These are phyloP conservation scores for Diversispora eburnea DNA, from an alignment of 192 early-diverging fungal genomes.

Conservation along the genomic window DNA sequence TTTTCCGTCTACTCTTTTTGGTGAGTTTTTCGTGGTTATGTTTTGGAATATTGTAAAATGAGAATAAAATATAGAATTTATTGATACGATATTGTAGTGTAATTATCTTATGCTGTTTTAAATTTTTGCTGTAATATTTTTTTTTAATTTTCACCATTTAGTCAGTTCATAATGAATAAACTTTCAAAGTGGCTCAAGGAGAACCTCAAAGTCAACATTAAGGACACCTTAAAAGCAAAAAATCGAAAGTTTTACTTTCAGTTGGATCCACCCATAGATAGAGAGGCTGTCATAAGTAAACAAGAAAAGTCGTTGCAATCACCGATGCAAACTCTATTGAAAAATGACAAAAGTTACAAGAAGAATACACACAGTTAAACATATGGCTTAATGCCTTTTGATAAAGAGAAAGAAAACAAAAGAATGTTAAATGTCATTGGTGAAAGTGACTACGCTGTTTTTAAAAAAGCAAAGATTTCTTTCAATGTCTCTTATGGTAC, in stretches of 20 bases:
- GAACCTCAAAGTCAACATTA: conserved; percentile 8
- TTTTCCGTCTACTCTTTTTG: too few relatives aligned
- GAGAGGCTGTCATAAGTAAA: conserved; percentile 11
- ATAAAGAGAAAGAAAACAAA: conserved; percentile 21
- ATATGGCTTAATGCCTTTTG: conserved; percentile 9
- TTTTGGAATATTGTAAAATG: too few relatives aligned
- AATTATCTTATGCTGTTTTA: too few relatives aligned
- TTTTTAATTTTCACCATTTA: conserved; percentile 12
- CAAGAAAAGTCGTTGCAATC: conserved; percentile 12
- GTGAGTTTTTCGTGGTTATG: too few relatives aligned
- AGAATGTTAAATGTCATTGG: conserved; percentile 17
- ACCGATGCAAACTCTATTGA: conserved; percentile 20
- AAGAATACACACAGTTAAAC: conserved; percentile 16
- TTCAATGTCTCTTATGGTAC: conserved; percentile 19
- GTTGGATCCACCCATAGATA: conserved; percentile 14
- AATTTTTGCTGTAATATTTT: not conserved
- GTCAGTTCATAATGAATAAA: conserved; percentile 11
- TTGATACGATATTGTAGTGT: too few relatives aligned
- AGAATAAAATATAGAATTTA: too few relatives aligned
- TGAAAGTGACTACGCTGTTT: conserved; percentile 5
- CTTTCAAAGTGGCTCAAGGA: conserved; percentile 19
- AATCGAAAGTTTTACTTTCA: conserved; percentile 14
- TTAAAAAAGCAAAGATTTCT: conserved; percentile 18
- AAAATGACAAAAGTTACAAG: conserved; percentile 14
- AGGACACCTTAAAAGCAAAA: conserved; percentile 15